Percentiles rank a stretch among this genome's conserved stretches.
These are phyloP conservation scores for Suillus bovinus DNA, from an alignment of 768 basidiomycete genomes.

Conservation along the genomic window DNA sequence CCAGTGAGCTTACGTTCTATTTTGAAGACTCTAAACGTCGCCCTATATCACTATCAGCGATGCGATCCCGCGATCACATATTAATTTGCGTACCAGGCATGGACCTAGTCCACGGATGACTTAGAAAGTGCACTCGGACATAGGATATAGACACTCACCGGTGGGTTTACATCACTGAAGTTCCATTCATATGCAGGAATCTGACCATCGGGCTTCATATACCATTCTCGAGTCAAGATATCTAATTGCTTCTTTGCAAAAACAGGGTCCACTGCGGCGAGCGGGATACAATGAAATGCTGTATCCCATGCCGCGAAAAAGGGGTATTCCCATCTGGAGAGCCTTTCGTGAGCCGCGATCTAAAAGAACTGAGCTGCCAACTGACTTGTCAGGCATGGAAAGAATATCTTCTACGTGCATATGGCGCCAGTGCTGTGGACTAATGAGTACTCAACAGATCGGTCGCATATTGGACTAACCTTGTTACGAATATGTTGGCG, in stretches of 20 bases:
- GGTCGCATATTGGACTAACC: slow-evolving; percentile 40
- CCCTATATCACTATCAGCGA: slow-evolving; percentile 47
- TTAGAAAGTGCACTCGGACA: background rate
- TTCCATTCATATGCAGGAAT: slow-evolving; percentile 99
- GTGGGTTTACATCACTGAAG: slow-evolving; percentile 97
- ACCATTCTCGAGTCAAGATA: slow-evolving; percentile 96
- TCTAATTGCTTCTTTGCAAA: slow-evolving; percentile 99
- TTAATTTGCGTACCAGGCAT: slow-evolving; percentile 72
- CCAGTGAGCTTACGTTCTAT: slow-evolving; percentile 96
- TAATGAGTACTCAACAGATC: slow-evolving; percentile 1
- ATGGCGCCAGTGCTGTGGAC: slow-evolving; percentile 86
- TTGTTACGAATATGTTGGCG: slow-evolving; percentile 83
- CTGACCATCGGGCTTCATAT: slow-evolving; percentile 98
- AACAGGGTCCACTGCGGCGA: slow-evolving; percentile 91
- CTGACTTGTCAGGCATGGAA: slow-evolving; percentile 98
- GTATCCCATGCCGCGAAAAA: slow-evolving; percentile 99
- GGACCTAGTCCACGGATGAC: slow-evolving; percentile 39
- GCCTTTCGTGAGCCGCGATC: slow-evolving; percentile 11
- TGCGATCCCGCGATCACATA: background rate
- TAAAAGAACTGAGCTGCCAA: slow-evolving; percentile 6
- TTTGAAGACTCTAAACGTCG: slow-evolving; percentile 98
- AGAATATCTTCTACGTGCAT: slow-evolving; percentile 94
- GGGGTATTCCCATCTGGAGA: slow-evolving; percentile 90
- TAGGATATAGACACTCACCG: slow-evolving; percentile 38
- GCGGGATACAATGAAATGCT: slow-evolving; percentile 98